Conservation (phyloP, 148 eudicot species). For the Diospyros kaki region DNA sequence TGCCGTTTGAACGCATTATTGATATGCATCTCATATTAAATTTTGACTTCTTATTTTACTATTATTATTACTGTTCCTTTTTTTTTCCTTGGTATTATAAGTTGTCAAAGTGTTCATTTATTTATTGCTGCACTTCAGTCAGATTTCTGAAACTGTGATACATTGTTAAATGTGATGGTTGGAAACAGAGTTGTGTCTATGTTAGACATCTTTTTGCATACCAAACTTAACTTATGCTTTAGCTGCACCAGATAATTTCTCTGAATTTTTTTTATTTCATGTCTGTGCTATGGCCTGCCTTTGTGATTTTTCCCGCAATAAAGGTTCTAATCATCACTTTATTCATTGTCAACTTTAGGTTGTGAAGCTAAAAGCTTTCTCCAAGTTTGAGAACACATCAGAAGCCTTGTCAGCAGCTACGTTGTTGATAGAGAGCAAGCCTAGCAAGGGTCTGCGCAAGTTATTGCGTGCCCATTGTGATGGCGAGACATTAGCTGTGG, state of each 20-base stretch:
- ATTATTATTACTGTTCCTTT: too few species aligned
- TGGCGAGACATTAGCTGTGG: slow-evolving; percentile 80
- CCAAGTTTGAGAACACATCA: slow-evolving; percentile 89
- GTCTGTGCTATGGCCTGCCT: not conserved
- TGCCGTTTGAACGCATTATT: too few species aligned
- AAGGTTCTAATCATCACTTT: slow-evolving; percentile 1
- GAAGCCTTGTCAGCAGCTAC: slow-evolving; percentile 83
- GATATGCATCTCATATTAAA: too few species aligned
- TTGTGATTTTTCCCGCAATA: not conserved
- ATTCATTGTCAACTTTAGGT: slow-evolving; percentile 35
- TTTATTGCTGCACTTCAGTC: too few species aligned
- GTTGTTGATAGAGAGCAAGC: slow-evolving; percentile 75
- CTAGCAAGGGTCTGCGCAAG: slow-evolving; percentile 82
- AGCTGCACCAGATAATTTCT: not conserved
- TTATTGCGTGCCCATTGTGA: slow-evolving; percentile 79
- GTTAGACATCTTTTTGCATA: too few species aligned
- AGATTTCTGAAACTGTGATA: too few species aligned
- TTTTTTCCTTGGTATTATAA: too few species aligned
- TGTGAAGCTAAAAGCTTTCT: slow-evolving; percentile 88
- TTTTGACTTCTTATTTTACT: too few species aligned
- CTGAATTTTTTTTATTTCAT: not conserved
- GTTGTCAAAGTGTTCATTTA: too few species aligned
- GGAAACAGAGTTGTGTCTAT: too few species aligned
- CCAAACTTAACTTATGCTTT: not conserved
- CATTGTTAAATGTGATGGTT: too few species aligned